Evolutionary conservation across 1,284 basidiomycete species (phyloP).

Genomic region (Trametes pubescens): DNA sequence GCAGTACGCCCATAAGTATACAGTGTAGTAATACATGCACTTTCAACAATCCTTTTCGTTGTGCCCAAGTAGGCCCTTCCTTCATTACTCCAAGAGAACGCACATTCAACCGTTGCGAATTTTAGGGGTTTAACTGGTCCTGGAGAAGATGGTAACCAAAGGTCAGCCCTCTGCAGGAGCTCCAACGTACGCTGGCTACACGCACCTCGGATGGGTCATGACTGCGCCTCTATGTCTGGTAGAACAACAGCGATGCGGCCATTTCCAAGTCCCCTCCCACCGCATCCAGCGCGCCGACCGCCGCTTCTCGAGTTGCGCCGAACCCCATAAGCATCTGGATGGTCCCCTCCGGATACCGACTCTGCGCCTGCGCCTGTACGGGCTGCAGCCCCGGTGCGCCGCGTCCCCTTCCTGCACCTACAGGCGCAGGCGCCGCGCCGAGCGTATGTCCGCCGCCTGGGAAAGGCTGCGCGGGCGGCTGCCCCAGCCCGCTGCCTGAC

Average conservation of each 20-base stretch:
- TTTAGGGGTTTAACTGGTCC: too few relatives aligned
- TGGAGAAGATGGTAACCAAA: too few relatives aligned
- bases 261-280: constrained; percentile 88
- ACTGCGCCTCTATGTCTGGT: constrained; percentile 20
- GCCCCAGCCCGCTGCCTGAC: constrained; percentile 18
- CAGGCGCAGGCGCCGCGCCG: constrained; percentile 48
- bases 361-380: constrained; percentile 26
- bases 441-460: constrained; percentile 69
- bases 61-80: too few relatives aligned
- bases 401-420: constrained; percentile 31
- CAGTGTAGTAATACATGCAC: too few relatives aligned
- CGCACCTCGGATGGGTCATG: too few relatives aligned
- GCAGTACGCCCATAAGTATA: too few relatives aligned
- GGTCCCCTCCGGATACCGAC: constrained; percentile 56
- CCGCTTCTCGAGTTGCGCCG: constrained; percentile 79
- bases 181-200: too few relatives aligned
- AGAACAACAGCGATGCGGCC: constrained; percentile 90
- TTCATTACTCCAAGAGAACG: too few relatives aligned
- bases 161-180: too few relatives aligned
- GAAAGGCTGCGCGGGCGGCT: constrained; percentile 47
- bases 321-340: constrained; percentile 73
- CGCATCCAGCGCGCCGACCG: constrained; percentile 80
- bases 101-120: too few relatives aligned
- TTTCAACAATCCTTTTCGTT: too few relatives aligned
- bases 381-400: constrained; percentile 22